phyloP scores from a whole-genome alignment of 1,284 basidiomycete genomes.

The Tilletia caries region DNA sequence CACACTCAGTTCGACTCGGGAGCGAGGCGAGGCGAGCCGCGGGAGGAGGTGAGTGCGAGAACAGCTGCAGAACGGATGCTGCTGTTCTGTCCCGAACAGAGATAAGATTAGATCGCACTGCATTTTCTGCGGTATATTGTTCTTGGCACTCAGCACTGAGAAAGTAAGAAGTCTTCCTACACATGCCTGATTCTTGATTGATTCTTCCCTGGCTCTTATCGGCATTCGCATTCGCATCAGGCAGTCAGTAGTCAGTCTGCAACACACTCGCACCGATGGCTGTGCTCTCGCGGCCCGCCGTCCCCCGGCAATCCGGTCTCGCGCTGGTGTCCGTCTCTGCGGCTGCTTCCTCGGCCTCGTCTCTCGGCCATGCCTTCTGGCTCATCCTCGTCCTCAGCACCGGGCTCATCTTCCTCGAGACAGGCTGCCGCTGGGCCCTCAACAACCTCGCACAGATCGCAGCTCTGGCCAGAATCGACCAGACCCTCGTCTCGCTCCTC shows the following conservation, averaged over 20 bases:
- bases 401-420: not conserved
- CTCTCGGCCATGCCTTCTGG: not conserved
- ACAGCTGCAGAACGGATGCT: too few species aligned
- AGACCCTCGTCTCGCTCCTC: constrained; percentile 29
- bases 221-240: not conserved
- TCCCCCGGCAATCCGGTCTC: not conserved
- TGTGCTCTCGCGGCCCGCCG: not conserved
- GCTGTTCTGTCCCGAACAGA: too few species aligned
- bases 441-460: constrained; percentile 25
- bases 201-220: too few species aligned
- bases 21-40: too few species aligned
- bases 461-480: constrained; percentile 22
- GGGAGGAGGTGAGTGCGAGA: too few species aligned
- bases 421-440: not conserved
- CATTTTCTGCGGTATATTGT: too few species aligned
- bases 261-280: not conserved
- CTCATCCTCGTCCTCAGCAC: not conserved
- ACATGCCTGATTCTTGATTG: too few species aligned
- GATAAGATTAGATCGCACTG: too few species aligned
- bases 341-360: not conserved
- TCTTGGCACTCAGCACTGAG: too few species aligned
- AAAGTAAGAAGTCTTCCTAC: too few species aligned
- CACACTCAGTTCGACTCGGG: too few species aligned
- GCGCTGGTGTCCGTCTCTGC: not conserved
- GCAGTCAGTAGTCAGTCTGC: too few species aligned